Base-by-base conservation (phyloP, 1,284 basidiomycete species). In the Trametes hirsuta region DNA sequence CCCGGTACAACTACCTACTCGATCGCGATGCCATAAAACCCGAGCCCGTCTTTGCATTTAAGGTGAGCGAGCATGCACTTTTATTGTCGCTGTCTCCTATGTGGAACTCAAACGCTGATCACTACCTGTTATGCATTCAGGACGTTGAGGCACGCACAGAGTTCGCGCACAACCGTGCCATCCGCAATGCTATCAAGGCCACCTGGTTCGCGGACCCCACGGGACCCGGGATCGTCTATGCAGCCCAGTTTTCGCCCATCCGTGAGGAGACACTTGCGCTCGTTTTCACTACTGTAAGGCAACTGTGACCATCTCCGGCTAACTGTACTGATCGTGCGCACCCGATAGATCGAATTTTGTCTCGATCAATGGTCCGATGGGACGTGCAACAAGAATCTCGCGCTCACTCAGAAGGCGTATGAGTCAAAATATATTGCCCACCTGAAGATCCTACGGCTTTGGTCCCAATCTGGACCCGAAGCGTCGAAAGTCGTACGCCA, bases 31-130 rank as follows among this genome's bases (percentile, higher is more conserved):
- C 35, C 9, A 2, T 1, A 0, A 41, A 40, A 0, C 53, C 58
- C 0, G 58, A 59, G 5, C 53, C 58, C 1, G 8, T 14, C 6
- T 55, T 59, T 8, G 37, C 47, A 15, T 59, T 55, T 30, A 50
- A 54, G 39, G 58, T 55, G n/a, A 6, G 53, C 9, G 6, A 18
- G 18, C 18, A 1, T 18, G 18, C 18, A 18, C 18, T 18, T 18
- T 18, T 18, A 18, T 18, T 18, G 18, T 18, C 18, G 1, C 18
- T 18, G 18, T 18, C 18, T 18, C 18, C 18, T 1, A 1, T 1
- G 18, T 18, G 18, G 18, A 1, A 1, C 18, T 1, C 18, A 18
- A 18, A 18, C n/a, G 18, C 18, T 18, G 5, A 2, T 1, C 3
- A 4, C 8, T 30, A 3, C 0, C 2, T 10, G 39, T 39, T 18